Evolutionary conservation across 495 filamentous ascomycete species (phyloP).

Genomic region (Opeltia flavorubescens): DNA sequence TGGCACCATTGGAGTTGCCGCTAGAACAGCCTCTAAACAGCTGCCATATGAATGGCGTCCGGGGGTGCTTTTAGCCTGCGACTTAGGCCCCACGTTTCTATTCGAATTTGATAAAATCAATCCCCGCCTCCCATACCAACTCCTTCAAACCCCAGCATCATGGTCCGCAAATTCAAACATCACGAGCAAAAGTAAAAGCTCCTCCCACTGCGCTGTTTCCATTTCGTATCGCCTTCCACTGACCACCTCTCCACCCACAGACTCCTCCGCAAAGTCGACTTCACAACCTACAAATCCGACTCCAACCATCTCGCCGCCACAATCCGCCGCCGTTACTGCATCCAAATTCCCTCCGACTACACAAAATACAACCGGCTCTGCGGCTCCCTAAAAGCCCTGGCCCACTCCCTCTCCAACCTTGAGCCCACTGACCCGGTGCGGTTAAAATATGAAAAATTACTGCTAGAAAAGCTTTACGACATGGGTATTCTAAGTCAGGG

Average conservation of each 20-base stretch:
- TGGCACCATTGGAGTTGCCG: too few species aligned
- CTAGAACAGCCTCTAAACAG: too few species aligned
- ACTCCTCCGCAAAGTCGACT: conserved; percentile 85
- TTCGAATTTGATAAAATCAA: too few species aligned
- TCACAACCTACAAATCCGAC: conserved; percentile 86
- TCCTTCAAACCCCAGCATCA: conserved; percentile 23
- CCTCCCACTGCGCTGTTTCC: background rate
- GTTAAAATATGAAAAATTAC: conserved; percentile 61
- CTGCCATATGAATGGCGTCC: too few species aligned
- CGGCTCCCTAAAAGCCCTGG: conserved; percentile 73
- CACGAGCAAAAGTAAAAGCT: conserved; percentile 59
- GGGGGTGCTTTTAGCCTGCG: too few species aligned
- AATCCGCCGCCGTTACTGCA: conserved; percentile 72
- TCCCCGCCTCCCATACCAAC: background rate
- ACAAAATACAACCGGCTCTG: conserved; percentile 76
- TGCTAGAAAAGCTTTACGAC: conserved; percentile 79
- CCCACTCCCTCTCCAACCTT: conserved; percentile 69
- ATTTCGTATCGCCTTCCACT: conserved; percentile 1
- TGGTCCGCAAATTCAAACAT: conserved; percentile 86
- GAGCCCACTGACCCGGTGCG: conserved; percentile 65
- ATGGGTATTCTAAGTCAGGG: conserved; percentile 69
- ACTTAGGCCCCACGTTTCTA: too few species aligned
- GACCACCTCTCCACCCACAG: conserved; percentile 16
- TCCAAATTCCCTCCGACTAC: conserved; percentile 77
- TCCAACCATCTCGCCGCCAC: conserved; percentile 66